phyloP scores from a whole-genome alignment of 2,329 filamentous ascomycete genomes.

The Aspergillus uvarum region DNA sequence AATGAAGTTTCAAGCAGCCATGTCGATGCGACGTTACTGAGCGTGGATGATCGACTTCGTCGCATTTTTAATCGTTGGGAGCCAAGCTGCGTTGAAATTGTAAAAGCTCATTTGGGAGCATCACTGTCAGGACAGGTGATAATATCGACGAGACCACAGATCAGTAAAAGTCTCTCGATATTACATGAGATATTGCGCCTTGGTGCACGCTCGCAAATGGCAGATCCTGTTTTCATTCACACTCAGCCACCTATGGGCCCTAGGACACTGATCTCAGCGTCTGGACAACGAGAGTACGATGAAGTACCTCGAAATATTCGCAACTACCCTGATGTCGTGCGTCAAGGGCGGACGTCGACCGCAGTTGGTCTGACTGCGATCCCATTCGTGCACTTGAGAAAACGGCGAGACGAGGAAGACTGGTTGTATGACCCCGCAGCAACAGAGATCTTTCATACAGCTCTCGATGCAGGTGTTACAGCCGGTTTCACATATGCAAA shows the following conservation, averaged over 20 bases:
- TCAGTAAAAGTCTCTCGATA: background rate
- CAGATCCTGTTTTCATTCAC: constrained; percentile 16
- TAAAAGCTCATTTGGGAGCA: constrained; percentile 1
- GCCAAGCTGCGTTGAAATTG: constrained; percentile 15
- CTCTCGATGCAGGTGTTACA: constrained; percentile 16
- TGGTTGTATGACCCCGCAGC: constrained; percentile 21
- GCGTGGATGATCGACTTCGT: constrained; percentile 5
- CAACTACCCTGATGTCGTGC: constrained; percentile 11
- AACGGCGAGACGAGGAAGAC: constrained; percentile 9
- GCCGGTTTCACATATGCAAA: constrained; percentile 26
- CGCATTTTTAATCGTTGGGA: constrained; percentile 20
- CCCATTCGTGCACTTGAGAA: constrained; percentile 23
- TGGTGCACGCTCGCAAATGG: constrained; percentile 1
- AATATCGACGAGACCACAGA: too few relatives aligned
- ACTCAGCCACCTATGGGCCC: constrained; percentile 12
- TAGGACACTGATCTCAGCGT: constrained; percentile 6
- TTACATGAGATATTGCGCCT: constrained; percentile 9
- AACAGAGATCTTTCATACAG: constrained; percentile 16
- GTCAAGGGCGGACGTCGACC: background rate
- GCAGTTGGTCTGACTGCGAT: background rate
- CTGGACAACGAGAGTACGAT: constrained; percentile 11
- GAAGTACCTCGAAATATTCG: constrained; percentile 7
- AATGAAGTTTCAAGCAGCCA: background rate
- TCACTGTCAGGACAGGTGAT: background rate
- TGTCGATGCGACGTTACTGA: background rate